phyloP scores from a whole-genome alignment of 2,329 filamentous ascomycete species.

The Zarea fungicola region DNA sequence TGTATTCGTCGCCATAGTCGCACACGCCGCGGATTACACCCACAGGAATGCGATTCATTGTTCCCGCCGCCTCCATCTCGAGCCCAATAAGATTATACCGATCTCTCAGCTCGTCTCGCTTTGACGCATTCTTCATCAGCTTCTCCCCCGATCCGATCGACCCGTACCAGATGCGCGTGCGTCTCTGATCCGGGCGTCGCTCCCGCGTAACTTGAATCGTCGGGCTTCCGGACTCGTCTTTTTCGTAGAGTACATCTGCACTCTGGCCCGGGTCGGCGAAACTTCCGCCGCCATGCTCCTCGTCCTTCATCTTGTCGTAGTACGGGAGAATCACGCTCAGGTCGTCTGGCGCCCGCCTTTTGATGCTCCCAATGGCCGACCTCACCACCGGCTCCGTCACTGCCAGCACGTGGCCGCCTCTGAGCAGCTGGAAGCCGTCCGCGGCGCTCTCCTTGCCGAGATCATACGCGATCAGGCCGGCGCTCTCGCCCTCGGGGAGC shows the following conservation, averaged over 20 bases:
- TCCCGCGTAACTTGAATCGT: background rate
- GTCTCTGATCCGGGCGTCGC: slow-evolving; percentile 14
- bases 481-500: slow-evolving; percentile 19
- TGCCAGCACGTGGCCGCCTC: slow-evolving; percentile 19
- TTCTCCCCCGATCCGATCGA: slow-evolving; percentile 27
- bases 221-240: slow-evolving; percentile 5
- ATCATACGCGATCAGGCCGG: slow-evolving; percentile 27
- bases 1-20: slow-evolving; percentile 28
- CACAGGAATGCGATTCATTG: slow-evolving; percentile 25
- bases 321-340: slow-evolving; percentile 17
- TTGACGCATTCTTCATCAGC: slow-evolving; percentile 23
- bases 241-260: slow-evolving; percentile 18
- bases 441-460: slow-evolving; percentile 23
- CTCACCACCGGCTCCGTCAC: slow-evolving; percentile 23
- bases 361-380: slow-evolving; percentile 25
- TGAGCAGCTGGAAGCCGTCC: slow-evolving; percentile 21
- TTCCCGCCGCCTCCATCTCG: slow-evolving; percentile 29
- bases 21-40: slow-evolving; percentile 27
- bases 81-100: slow-evolving; percentile 24
- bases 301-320: slow-evolving; percentile 19
- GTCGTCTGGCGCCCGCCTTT: slow-evolving; percentile 16
- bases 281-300: slow-evolving; percentile 16
- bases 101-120: slow-evolving; percentile 21
- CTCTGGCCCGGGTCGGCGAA: slow-evolving; percentile 18
- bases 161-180: slow-evolving; percentile 27